Evolutionary conservation across 345 rosid genomes (phyloP), one percentile per base, ranked within the genome.

Genomic region (Arabis alpina): DNA sequence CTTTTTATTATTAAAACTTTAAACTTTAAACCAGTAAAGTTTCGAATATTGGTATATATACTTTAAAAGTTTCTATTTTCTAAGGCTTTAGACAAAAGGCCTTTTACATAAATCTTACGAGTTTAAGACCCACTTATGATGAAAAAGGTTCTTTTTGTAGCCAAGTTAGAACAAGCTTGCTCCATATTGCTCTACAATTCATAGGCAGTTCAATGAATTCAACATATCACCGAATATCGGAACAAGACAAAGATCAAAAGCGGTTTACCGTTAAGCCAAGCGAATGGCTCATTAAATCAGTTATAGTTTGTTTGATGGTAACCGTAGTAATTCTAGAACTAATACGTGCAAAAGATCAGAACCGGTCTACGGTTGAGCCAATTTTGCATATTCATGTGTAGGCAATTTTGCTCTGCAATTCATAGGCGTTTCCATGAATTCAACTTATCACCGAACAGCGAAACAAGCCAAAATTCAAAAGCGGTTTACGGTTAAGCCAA

Each of bases 141-240:
- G 32, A 28, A 39, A 9, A 64, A 25, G 10, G 49, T 49, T 13
- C 39, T 51, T 48, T 64, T 19, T 11, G 44, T n/a, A 63, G 19
- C 44, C n/a, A 16, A 63, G 12, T 48, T 32, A 15, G 11, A 47
- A 32, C 54, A 15, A 64, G 59, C 16, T 49, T 49, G 13, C 24
- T 49, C 34, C 55, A 30, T 42, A 14, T 47, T 47, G 6, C 55
- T 48, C n/a, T 48, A 8, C 14, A 64, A 36, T 34, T 49, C 34
- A 11, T 19, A 44, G 19, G 44, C 55, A 48, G 27, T 34, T 48
- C 58, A 37, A 37, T 51, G n/a, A 64, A 24, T n/a, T 60, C 14
- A 25, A 7, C 24, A 59, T 42, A 60, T 13, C 65, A 60, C 39
- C 27, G 14, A 28, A 25, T 8, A 60, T 3, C 54, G 10, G 32